Base-by-base conservation (phyloP, 2,329 filamentous ascomycete species). In the Pseudogymnoascus sp. region DNA sequence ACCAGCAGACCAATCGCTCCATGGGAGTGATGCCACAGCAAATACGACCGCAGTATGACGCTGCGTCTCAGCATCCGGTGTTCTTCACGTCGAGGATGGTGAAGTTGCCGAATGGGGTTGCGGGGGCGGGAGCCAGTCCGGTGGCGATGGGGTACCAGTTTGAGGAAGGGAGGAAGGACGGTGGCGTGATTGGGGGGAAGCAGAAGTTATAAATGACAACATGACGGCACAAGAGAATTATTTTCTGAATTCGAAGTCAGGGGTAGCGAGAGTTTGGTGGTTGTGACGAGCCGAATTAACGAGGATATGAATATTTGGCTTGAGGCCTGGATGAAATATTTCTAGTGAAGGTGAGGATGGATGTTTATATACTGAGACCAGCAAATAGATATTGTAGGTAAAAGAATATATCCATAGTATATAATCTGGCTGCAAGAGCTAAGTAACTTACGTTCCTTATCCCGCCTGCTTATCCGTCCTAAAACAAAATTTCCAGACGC, bases 131-230 rank as follows among this genome's bases (percentile, higher is more conserved):
- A 3, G 51, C 51, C 11, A 57, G 51, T 18, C 51, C 51, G 3
- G 51, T 57, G 10, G 51, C 51, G 16, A 57, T 57, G 51, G 51
- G 51, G 3, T 57, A 57, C 18, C 51, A 57, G 51, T 57, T 57
- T 18, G 51, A 57, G 51, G 51, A 57, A 11, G 51, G n/a, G 29
- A 57, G 51, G n/a, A 57, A 34, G 51, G 51, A 57, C 14, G 51
- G 51, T 18, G 51, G 51, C 7, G 26, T 34, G 29, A 16, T 36
- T 7, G 51, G 51, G 5, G 51, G 51, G 5, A 57, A 34, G 4
- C 51, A 57, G 29, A 57, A 57, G 11, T 57, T 57, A 34, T 57
- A 36, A 57, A 57, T 4, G 31, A 34, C 31, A 34, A 34, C 11
- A 34, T 34, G 31, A 12, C 11, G 11, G 31, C 31, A 12, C 5